Percentiles rank a stretch among this genome's conserved stretches.
Conservation (phyloP, 768 basidiomycete species). For the Termitomyces sp. region DNA sequence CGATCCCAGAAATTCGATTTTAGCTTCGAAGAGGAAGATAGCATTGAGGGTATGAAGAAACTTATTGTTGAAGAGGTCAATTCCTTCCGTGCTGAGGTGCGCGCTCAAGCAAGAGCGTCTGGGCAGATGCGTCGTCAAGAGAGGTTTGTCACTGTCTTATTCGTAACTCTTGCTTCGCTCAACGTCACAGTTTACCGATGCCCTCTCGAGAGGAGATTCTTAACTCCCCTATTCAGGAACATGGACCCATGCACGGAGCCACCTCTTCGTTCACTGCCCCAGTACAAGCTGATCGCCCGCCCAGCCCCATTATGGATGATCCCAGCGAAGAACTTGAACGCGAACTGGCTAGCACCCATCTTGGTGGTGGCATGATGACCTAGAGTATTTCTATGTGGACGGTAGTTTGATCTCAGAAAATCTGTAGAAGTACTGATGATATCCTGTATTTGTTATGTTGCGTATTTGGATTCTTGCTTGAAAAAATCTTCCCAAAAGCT, state of each 20-base stretch:
- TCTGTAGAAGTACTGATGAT: neutral
- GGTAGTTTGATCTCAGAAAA: neutral
- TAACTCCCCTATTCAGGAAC: slow-evolving; percentile 68
- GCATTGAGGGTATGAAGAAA: slow-evolving; percentile 95
- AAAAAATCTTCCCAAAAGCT: neutral
- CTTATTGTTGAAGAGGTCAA: slow-evolving; percentile 93
- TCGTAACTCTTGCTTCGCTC: neutral
- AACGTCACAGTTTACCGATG: slow-evolving; percentile 58
- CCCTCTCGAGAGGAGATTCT: slow-evolving; percentile 80
- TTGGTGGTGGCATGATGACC: slow-evolving; percentile 29
- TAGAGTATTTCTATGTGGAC: neutral
- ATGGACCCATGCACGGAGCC: slow-evolving; percentile 53
- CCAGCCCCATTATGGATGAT: slow-evolving; percentile 78
- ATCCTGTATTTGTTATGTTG: slow-evolving; percentile 3
- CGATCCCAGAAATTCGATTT: slow-evolving; percentile 83
- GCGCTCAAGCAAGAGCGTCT: slow-evolving; percentile 70
- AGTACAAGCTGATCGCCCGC: slow-evolving; percentile 35
- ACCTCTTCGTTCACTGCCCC: slow-evolving; percentile 64
- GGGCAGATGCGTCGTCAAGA: slow-evolving; percentile 76
- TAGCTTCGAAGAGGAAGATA: slow-evolving; percentile 93
- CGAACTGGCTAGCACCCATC: slow-evolving; percentile 74
- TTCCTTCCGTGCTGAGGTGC: slow-evolving; percentile 83
- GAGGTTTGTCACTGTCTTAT: slow-evolving; percentile 39
- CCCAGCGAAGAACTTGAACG: slow-evolving; percentile 83
- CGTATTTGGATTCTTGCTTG: neutral